phyloP scores from a whole-genome alignment of 2,329 filamentous ascomycete genomes.

The Botrytis byssoidea region DNA sequence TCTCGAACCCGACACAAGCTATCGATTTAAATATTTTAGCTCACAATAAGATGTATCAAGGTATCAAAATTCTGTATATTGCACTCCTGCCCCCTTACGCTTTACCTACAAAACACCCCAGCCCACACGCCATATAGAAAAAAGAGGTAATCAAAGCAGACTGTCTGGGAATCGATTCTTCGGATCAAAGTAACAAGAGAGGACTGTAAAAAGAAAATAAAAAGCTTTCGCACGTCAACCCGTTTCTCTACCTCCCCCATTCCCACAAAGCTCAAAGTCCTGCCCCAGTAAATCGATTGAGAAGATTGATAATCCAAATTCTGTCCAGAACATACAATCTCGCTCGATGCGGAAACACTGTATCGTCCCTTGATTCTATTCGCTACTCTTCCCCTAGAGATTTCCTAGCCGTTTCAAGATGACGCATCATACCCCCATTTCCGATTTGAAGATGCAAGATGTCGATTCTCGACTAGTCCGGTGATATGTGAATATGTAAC shows the following conservation, averaged over 20 bases:
- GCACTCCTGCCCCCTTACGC: constrained; percentile 3
- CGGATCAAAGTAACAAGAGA: constrained; percentile 15
- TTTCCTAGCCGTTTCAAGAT: not conserved
- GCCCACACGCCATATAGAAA: constrained; percentile 10
- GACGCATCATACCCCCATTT: not conserved
- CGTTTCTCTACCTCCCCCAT: not conserved
- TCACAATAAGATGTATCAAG: not conserved
- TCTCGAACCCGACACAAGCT: not conserved
- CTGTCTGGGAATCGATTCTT: constrained; percentile 14
- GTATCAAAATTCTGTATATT: constrained; percentile 5
- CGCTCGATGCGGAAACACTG: not conserved
- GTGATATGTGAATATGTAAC: constrained; percentile 11
- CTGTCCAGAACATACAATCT: not conserved
- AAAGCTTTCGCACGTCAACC: not conserved
- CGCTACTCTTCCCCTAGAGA: not conserved
- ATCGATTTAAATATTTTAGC: not conserved
- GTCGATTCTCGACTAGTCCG: not conserved
- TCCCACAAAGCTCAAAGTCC: constrained; percentile 1
- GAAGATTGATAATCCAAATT: not conserved
- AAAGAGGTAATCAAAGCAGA: constrained; percentile 10
- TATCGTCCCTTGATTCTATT: not conserved
- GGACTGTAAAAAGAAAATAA: constrained; percentile 12
- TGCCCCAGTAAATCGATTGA: not conserved
- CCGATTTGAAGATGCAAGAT: not conserved
- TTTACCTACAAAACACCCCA: constrained; percentile 17